Percentiles rank a stretch among this genome's conserved stretches.
Conservation (phyloP, 768 basidiomycete species). For the Amanita phalloides region DNA sequence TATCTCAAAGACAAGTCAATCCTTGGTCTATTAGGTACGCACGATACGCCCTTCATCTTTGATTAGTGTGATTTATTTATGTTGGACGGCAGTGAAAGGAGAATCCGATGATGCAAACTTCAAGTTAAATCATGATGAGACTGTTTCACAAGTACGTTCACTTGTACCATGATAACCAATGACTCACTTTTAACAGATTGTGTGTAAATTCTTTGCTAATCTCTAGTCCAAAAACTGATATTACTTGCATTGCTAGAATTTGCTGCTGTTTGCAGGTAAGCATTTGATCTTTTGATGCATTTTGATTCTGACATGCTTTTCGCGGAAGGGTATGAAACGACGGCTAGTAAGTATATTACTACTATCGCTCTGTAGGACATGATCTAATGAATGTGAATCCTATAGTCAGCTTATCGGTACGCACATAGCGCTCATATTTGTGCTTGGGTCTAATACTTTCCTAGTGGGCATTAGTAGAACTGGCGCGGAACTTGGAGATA, state of each 20-base stretch:
- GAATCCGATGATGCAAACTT: neutral
- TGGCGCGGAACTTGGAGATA: conserved; percentile 11
- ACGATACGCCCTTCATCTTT: neutral
- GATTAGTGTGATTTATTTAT: neutral
- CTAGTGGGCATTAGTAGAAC: conserved; percentile 16
- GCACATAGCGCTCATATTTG: neutral
- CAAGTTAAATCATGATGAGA: neutral
- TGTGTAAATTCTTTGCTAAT: neutral
- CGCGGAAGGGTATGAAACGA: neutral
- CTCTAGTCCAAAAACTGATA: neutral
- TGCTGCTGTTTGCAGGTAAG: neutral
- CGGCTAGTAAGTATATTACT: conserved; percentile 20
- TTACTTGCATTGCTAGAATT: neutral
- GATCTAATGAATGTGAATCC: neutral
- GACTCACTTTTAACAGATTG: neutral
- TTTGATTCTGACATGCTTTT: neutral
- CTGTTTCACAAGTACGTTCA: neutral
- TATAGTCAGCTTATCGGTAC: neutral
- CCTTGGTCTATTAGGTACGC: neutral
- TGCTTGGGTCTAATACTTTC: neutral
- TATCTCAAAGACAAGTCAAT: neutral
- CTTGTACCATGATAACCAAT: neutral
- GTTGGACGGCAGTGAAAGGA: neutral
- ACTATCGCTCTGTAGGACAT: too few relatives aligned
- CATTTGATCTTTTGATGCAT: neutral